Evolutionary conservation across 2,329 filamentous ascomycete genomes (phyloP).

Genomic region (Pezizomycotina sp.): DNA sequence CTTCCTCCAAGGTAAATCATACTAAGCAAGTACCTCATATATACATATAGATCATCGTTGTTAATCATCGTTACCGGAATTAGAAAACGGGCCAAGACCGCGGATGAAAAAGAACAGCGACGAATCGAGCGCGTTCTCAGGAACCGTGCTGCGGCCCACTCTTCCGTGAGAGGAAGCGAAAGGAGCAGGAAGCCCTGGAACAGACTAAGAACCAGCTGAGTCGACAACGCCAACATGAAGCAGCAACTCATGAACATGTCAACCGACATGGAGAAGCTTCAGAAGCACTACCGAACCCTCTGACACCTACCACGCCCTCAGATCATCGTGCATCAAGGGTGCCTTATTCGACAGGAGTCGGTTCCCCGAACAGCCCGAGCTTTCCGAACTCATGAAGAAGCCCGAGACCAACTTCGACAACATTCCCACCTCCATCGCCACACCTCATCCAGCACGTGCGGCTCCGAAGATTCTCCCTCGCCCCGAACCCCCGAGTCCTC

Average conservation of each 20-base stretch:
- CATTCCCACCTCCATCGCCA: conserved; percentile 21
- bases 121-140: conserved; percentile 93
- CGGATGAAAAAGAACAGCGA: conserved; percentile 96
- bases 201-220: conserved; percentile 46
- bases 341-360: conserved; percentile 4
- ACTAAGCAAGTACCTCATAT: conserved; percentile 1
- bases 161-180: conserved; percentile 86
- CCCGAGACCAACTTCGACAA: conserved; percentile 11
- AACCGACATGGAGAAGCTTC: conserved; percentile 36
- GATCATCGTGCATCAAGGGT: conserved; percentile 8
- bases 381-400: conserved; percentile 10
- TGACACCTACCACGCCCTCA: conserved; percentile 16
- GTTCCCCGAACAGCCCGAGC: conserved; percentile 15
- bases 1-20: conserved; percentile 62
- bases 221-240: conserved; percentile 55
- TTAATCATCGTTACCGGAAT: conserved; percentile 23
- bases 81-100: conserved; percentile 94
- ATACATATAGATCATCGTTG: conserved; percentile 6
- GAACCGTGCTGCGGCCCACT: conserved; percentile 90
- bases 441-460: conserved; percentile 17
- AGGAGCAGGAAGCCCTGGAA: conserved; percentile 72
- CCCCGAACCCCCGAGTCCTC: conserved; percentile 18
- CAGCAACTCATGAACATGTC: conserved; percentile 39
- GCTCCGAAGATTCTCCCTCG: conserved; percentile 2
- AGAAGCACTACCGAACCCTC: conserved; percentile 21